Percentiles rank a stretch among this genome's conserved stretches.
These are phyloP conservation scores for Annulohypoxylon stygium DNA, from an alignment of 495 filamentous ascomycete species.

Conservation along the genomic window DNA sequence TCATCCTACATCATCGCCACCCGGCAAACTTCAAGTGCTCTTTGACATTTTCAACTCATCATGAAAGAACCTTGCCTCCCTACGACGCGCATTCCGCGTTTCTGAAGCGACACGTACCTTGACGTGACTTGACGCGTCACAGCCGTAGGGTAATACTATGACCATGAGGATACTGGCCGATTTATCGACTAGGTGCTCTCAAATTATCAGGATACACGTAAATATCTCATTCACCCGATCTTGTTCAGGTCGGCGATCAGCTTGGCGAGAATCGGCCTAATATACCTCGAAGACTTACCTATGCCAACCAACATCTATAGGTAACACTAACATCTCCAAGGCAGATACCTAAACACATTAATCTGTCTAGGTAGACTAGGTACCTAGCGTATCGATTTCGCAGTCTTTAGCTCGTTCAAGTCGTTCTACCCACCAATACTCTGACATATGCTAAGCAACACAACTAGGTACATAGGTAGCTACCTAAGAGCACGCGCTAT, in stretches of 20 bases:
- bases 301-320: background rate
- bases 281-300: background rate
- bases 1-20: background rate
- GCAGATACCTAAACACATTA: background rate
- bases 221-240: background rate
- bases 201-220: conserved; percentile 10
- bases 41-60: background rate
- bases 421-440: background rate
- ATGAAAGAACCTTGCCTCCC: background rate
- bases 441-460: background rate
- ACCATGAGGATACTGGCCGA: background rate
- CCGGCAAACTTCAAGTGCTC: background rate
- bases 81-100: background rate
- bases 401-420: background rate
- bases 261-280: background rate
- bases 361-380: background rate
- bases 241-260: background rate
- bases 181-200: background rate
- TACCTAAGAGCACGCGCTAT: background rate
- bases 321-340: background rate
- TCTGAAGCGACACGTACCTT: conserved; percentile 8
- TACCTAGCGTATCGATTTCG: background rate
- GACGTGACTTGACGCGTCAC: conserved; percentile 5
- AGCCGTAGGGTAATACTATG: background rate
- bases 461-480: background rate